Evolutionary conservation across 176 grass and related monocot species (phyloP).

Genomic region (Dactylis glomerata): DNA sequence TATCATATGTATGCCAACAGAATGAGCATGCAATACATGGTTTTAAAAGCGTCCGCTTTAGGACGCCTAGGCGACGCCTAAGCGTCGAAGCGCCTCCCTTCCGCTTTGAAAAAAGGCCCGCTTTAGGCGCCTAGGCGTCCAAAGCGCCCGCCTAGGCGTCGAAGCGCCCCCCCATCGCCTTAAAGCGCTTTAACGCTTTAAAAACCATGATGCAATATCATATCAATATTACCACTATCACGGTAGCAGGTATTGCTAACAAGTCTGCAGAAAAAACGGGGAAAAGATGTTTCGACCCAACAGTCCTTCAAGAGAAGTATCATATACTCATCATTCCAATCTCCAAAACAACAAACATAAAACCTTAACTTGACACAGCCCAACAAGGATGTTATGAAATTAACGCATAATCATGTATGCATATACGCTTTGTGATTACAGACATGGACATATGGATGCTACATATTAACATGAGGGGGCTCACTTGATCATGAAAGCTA

Average conservation of each 20-base stretch:
- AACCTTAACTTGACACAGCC: background rate
- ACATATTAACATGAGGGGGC: background rate
- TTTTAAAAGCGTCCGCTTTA: too few species aligned
- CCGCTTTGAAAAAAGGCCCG: too few species aligned
- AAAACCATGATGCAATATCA: background rate
- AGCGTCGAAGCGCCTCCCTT: too few species aligned
- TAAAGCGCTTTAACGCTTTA: too few species aligned
- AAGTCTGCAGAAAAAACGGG: background rate
- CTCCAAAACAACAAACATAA: background rate
- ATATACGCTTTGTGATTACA: background rate
- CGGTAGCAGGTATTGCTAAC: background rate
- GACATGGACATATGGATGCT: background rate
- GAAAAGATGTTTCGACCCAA: background rate
- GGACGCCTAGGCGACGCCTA: too few species aligned
- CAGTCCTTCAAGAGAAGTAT: background rate
- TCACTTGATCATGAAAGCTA: background rate
- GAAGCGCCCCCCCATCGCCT: too few species aligned
- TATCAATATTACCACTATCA: background rate
- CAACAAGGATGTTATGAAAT: background rate
- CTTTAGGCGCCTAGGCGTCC: too few species aligned
- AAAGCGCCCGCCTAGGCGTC: too few species aligned
- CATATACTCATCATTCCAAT: background rate
- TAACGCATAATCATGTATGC: background rate
- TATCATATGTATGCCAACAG: background rate
- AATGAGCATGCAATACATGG: background rate